Conservation (phyloP, 1,139 yeast species). For the Zygoascus hellenicus region DNA sequence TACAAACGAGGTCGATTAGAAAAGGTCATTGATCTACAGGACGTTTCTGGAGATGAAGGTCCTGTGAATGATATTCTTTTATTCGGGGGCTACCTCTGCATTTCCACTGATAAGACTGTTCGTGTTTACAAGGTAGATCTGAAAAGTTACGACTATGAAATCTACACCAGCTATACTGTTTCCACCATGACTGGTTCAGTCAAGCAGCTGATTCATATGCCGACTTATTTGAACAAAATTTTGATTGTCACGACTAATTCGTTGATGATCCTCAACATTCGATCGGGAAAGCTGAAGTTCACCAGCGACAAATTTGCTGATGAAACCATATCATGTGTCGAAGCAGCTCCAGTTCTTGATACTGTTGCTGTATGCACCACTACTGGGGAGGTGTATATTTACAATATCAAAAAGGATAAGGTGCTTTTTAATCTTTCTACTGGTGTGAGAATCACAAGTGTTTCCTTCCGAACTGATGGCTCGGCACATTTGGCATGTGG, state of each 20-base stretch:
- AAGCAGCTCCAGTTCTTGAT: constrained; percentile 83
- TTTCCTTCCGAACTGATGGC: constrained; percentile 93
- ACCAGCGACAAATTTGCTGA: constrained; percentile 44
- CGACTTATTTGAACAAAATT: constrained; percentile 87
- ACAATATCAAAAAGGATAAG: constrained; percentile 63
- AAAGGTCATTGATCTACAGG: constrained; percentile 41
- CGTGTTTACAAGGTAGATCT: constrained; percentile 57
- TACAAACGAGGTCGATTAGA: constrained; percentile 79
- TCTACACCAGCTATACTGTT: constrained; percentile 58
- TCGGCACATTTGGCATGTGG: constrained; percentile 79
- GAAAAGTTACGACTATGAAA: constrained; percentile 38
- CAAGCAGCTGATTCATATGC: constrained; percentile 70
- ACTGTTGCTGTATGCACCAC: constrained; percentile 71
- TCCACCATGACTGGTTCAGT: constrained; percentile 61
- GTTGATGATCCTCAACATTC: constrained; percentile 59
- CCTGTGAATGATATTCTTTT: constrained; percentile 48
- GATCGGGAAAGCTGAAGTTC: constrained; percentile 69
- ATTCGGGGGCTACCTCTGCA: constrained; percentile 79
- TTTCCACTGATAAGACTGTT: constrained; percentile 49
- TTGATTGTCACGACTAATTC: constrained; percentile 62
- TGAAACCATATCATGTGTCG: constrained; percentile 52
- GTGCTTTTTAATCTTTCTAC: constrained; percentile 54
- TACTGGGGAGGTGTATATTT: constrained; percentile 60
- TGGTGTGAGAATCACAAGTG: constrained; percentile 55
- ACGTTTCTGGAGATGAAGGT: constrained; percentile 22